A percentile compares a stretch with the other conserved stretches of the same genome.
These are phyloP conservation scores for Lasiodiplodia citricola DNA, from an alignment of 2,329 filamentous ascomycete genomes.

Conservation along the genomic window DNA sequence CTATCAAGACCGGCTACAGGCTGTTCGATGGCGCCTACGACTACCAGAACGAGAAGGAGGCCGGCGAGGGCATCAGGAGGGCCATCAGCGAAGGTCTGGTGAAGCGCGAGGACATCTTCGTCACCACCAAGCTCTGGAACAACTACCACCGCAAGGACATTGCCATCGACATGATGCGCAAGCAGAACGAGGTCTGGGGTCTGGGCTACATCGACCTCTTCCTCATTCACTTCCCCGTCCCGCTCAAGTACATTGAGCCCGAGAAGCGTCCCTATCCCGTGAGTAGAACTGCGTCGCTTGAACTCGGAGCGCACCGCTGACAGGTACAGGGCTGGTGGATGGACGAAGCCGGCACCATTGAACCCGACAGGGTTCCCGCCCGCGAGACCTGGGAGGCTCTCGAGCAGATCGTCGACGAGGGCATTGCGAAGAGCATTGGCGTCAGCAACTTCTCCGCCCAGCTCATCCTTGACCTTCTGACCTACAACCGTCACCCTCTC, in stretches of 20 bases:
- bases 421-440: conserved; percentile 75
- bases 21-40: conserved; percentile 55
- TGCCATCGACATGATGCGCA: conserved; percentile 75
- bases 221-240: conserved; percentile 87
- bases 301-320: neutral
- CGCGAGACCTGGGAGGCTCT: conserved; percentile 84
- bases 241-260: conserved; percentile 85
- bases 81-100: conserved; percentile 82
- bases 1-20: conserved; percentile 46
- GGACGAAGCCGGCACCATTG: conserved; percentile 64
- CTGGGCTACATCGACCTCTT: conserved; percentile 90
- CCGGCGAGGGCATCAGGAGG: conserved; percentile 75
- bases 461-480: conserved; percentile 78
- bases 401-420: conserved; percentile 73
- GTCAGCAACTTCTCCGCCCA: conserved; percentile 83
- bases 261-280: conserved; percentile 33
- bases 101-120: conserved; percentile 86
- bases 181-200: conserved; percentile 78
- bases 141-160: conserved; percentile 82
- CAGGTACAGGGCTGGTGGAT: conserved; percentile 53
- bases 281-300: conserved; percentile 10
- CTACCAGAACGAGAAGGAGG: conserved; percentile 83
- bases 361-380: conserved; percentile 71
- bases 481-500: conserved; percentile 75
- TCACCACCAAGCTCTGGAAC: conserved; percentile 94